Percentiles rank a stretch among this genome's conserved stretches.
phyloP scores from a whole-genome alignment of 352 stramenopile species.

The Aphanomyces stellatus region DNA sequence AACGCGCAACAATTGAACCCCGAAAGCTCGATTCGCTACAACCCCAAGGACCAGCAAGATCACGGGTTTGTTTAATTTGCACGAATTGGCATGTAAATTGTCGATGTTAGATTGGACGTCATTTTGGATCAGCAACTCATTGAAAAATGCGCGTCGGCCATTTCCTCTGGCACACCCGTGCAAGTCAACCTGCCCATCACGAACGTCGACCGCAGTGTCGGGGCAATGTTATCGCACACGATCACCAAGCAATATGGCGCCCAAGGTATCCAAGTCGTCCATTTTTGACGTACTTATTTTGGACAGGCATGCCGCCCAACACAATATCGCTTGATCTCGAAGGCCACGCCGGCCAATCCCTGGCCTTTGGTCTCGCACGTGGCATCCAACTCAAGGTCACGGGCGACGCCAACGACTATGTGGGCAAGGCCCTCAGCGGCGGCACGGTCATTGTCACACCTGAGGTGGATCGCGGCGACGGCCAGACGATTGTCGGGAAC shows the following conservation, averaged over 20 bases:
- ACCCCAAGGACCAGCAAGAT: constrained; percentile 79
- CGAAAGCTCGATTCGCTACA: constrained; percentile 63
- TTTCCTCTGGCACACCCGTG: constrained; percentile 74
- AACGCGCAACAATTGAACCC: constrained; percentile 90
- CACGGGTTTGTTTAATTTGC: constrained; percentile 41
- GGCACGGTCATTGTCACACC: constrained; percentile 91
- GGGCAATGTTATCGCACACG: constrained; percentile 91
- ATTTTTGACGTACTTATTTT: neutral
- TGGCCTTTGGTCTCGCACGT: constrained; percentile 91
- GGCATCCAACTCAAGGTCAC: constrained; percentile 88
- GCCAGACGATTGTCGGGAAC: constrained; percentile 92
- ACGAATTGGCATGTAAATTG: neutral
- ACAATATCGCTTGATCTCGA: constrained; percentile 92
- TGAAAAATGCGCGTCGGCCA: constrained; percentile 61
- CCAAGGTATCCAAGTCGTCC: constrained; percentile 28
- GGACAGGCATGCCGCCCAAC: constrained; percentile 71
- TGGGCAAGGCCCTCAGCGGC: constrained; percentile 91
- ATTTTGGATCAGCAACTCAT: constrained; percentile 91
- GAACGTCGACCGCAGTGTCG: constrained; percentile 92
- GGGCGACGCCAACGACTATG: constrained; percentile 95
- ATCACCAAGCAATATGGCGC: constrained; percentile 90
- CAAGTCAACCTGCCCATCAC: constrained; percentile 60
- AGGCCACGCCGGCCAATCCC: constrained; percentile 89
- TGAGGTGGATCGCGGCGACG: constrained; percentile 48
- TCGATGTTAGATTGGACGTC: constrained; percentile 45